Evolutionary conservation across 2,329 filamentous ascomycete genomes (phyloP), one percentile per base, ranked within the genome.

Genomic region (Colletotrichum brevisporum): DNA sequence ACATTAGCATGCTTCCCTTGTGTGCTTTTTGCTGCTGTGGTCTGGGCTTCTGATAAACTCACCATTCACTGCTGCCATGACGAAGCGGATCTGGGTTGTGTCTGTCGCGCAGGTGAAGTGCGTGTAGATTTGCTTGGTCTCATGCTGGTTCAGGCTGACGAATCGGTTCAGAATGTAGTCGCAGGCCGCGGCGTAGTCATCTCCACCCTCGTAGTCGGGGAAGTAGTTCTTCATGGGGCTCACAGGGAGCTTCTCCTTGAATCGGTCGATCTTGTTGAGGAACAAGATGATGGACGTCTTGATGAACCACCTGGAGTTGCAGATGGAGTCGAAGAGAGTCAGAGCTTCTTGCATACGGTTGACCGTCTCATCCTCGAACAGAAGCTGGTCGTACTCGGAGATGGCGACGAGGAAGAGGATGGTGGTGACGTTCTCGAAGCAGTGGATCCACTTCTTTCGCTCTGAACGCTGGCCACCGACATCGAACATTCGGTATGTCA

Each of bases 1-100:
- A 24, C 13, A 59, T 71, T 48, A 62, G 73, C 48, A 26, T 45
- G 9, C 16, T 50, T 39, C 41, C 53, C 53, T 62, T 54, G 56
- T 56, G 15, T 18, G 26, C 62, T 41, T 60, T 69, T 31, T 57
- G 24, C 13, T 36, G 13, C 18, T 10, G 10, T 21, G 15, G 47
- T 26, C 10, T 12, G 2, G 36, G 15, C 41, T 15, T 31, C 12
- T 9, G 2, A 15, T 48, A 31, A 54, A 80, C 91, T 78, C 88
- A 97, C 95, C 95, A 84, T 99, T 99, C 78, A 99, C 96, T 75
- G 96, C 96, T 71, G 95, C 95, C 96, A 99, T 99, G 83, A 99
- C 96, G 87, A 99, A 98, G 79, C 96, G 92, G 77, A 99, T 99
- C 83, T 99, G 96, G 77, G 96, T 98, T 39, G 96, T 99, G 80